These are phyloP conservation scores for Xylaria sp. DNA, from an alignment of 2,329 filamentous ascomycete genomes.

Conservation along the genomic window DNA sequence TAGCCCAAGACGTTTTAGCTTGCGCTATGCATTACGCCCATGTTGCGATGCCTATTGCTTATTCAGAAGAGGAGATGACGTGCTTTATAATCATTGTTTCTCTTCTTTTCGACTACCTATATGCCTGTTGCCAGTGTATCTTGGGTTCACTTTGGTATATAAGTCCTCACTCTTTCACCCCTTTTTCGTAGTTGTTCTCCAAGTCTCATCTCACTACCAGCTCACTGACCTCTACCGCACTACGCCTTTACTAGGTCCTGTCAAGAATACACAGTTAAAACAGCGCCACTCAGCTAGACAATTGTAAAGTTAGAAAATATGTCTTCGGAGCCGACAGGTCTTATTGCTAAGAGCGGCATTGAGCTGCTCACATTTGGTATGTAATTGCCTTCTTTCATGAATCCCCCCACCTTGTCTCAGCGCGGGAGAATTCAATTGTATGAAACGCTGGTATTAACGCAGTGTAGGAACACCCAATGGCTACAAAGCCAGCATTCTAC, in stretches of 20 bases:
- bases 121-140: conserved; percentile 34
- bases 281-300: neutral
- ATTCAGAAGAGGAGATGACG: conserved; percentile 16
- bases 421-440: neutral
- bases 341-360: conserved; percentile 71
- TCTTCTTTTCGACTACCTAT: conserved; percentile 16
- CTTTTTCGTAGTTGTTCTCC: conserved; percentile 8
- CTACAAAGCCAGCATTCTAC: conserved; percentile 68
- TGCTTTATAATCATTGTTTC: conserved; percentile 15
- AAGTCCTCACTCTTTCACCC: conserved; percentile 37
- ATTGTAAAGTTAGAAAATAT: conserved; percentile 42
- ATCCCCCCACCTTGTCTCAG: neutral
- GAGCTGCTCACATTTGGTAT: conserved; percentile 69
- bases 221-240: neutral
- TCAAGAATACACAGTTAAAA: neutral
- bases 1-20: neutral
- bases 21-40: neutral
- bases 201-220: neutral
- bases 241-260: neutral
- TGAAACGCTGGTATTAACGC: neutral
- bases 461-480: conserved; percentile 62
- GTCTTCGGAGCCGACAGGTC: conserved; percentile 62
- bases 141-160: conserved; percentile 37
- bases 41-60: conserved; percentile 5
- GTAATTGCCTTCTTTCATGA: conserved; percentile 4